Conservation (phyloP, 805 yeast genomes). For the Saturnispora serradocipensis region DNA sequence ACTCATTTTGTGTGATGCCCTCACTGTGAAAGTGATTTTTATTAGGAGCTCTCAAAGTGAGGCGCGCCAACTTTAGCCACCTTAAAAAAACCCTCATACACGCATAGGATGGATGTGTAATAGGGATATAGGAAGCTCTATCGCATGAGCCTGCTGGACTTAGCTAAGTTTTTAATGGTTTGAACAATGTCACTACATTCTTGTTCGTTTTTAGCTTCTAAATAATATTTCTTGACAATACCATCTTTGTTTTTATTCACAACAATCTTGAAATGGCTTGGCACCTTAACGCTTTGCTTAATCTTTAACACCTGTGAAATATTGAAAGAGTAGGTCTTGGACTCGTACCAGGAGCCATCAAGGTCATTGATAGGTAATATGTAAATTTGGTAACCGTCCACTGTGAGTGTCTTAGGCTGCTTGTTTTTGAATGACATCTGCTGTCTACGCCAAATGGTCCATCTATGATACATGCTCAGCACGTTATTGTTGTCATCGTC, state of each 20-base stretch:
- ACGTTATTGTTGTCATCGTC: constrained; percentile 1
- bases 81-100: not conserved
- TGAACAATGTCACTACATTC: constrained; percentile 70
- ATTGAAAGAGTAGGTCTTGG: constrained; percentile 82
- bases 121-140: not conserved
- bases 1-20: not conserved
- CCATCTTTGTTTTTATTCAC: constrained; percentile 46
- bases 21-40: not conserved
- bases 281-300: constrained; percentile 69
- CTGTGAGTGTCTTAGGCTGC: constrained; percentile 73
- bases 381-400: constrained; percentile 92
- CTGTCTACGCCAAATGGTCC: constrained; percentile 83
- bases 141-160: not conserved
- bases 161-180: constrained; percentile 49
- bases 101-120: not conserved
- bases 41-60: not conserved
- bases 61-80: not conserved
- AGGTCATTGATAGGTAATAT: constrained; percentile 78
- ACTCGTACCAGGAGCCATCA: constrained; percentile 48
- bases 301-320: constrained; percentile 65
- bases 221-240: constrained; percentile 74
- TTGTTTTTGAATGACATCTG: constrained; percentile 73
- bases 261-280: constrained; percentile 73
- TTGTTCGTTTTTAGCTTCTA: constrained; percentile 57
- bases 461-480: constrained; percentile 60